Base-by-base conservation (phyloP, 1,284 basidiomycete genomes). In the Tilletia indica region DNA sequence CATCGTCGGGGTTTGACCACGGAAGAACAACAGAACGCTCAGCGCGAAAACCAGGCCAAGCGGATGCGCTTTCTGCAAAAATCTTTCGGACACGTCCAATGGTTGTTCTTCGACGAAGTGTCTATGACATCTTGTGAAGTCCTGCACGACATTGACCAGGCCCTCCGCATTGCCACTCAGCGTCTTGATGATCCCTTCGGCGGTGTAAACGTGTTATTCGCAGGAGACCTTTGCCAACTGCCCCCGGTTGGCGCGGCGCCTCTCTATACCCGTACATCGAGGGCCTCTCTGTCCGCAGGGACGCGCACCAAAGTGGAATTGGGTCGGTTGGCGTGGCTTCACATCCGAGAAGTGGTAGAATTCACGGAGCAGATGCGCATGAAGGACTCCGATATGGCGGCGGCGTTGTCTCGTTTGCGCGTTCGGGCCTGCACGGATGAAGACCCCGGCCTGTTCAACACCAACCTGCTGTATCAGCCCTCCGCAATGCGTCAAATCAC, bases 221-320 rank as follows among this genome's bases (percentile, higher is more conserved):
- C n/a, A n/a, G n/a, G n/a, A n/a, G 56, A 58, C 34, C 21, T 58
- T 11, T 58, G 56, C 21, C 56, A 58, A 12, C 56, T 58, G 12
- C 56, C 56, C 56, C 56, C n/a, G 3, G 56, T 58, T 4, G 56
- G 21, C 4, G 14, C 56, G 2, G 56, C 56, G 3, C 11, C 16
- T 2, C 56, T 58, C n/a, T 58, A 31, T 25, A 31, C 56, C 3
- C 14, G 21, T 2, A 31, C n/a, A 11, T 3, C 3, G 2, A 4
- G 11, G 4, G 2, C 16, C 4, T 21, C 11, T 25, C 5, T 25
- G 21, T 12, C 11, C 5, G 56, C 19, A 4, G 56, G 34, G 5
- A 34, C 21, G 2, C 2, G 56, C 3, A 58, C 56, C 3, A 58
- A 25, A 25, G 56, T 58, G n/a, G 56, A 58, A 58, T 25, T 58